Percentiles rank a stretch among this genome's conserved stretches.
Evolutionary conservation across 2,329 filamentous ascomycete species (phyloP).

Genomic region (Emmonsiellopsis sp.): DNA sequence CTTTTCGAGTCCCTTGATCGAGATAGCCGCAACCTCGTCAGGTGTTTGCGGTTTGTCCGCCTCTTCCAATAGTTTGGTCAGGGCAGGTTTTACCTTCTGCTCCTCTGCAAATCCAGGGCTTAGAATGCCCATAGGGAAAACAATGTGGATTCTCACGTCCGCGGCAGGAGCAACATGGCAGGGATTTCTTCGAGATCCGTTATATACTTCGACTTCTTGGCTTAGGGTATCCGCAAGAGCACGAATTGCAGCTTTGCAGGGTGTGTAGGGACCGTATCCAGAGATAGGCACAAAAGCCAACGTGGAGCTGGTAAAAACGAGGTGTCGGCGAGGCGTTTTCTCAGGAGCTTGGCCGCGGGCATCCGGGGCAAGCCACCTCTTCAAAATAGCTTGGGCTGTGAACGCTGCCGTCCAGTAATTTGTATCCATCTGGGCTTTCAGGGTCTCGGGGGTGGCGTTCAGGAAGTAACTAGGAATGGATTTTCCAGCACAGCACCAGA

Average conservation of each 20-base stretch:
- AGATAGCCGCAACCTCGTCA: slow-evolving; percentile 61
- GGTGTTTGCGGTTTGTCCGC: slow-evolving; percentile 72
- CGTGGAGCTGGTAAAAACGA: slow-evolving; percentile 78
- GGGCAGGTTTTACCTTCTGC: slow-evolving; percentile 65
- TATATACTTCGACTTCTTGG: slow-evolving; percentile 80
- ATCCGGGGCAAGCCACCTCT: slow-evolving; percentile 55
- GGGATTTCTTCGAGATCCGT: slow-evolving; percentile 45
- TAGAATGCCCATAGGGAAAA: slow-evolving; percentile 76
- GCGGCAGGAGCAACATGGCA: slow-evolving; percentile 41
- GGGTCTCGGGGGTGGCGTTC: slow-evolving; percentile 57
- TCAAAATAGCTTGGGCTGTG: slow-evolving; percentile 70
- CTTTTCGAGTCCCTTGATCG: slow-evolving; percentile 65
- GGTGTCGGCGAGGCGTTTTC: slow-evolving; percentile 48
- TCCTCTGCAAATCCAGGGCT: slow-evolving; percentile 67
- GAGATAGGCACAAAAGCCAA: slow-evolving; percentile 65
- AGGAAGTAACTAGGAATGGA: slow-evolving; percentile 67
- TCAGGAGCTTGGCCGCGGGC: slow-evolving; percentile 18
- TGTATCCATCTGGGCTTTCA: slow-evolving; percentile 77
- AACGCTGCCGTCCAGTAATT: slow-evolving; percentile 85
- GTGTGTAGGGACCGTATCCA: slow-evolving; percentile 76
- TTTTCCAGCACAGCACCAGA: slow-evolving; percentile 82
- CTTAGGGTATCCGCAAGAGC: slow-evolving; percentile 72
- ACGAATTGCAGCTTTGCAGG: slow-evolving; percentile 76
- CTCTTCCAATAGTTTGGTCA: slow-evolving; percentile 72
- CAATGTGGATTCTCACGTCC: slow-evolving; percentile 67